Base-by-base conservation (phyloP, 1,284 basidiomycete species). In the Puccinia horiana region DNA sequence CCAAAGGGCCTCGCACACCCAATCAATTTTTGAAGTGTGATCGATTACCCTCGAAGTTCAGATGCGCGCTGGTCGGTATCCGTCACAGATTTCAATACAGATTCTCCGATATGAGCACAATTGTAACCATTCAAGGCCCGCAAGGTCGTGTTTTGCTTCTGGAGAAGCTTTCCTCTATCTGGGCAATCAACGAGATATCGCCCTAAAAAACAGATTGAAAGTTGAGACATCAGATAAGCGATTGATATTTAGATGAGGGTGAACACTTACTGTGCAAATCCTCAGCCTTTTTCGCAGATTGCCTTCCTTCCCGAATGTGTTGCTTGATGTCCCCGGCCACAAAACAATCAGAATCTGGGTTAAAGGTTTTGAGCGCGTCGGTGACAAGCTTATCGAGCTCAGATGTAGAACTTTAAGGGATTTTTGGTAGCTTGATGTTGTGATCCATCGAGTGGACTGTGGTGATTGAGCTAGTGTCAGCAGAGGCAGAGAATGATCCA, bases 1-100 rank as follows among this genome's bases (percentile, higher is more conserved):
- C 78, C 78, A 81, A n/a, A 73, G 78, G 26, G 78, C 47, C 37
- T 81, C 49, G 49, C 78, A 81, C 29, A 61, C 73, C 16, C 52
- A 42, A 26, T 81, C 37, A 73, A 73, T 54, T 32, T 63, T 69
- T 12, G 67, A 81, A 49, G 78, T 40, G 32, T 61, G 52, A 32
- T 73, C 56, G 16, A 73, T 54, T 2, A 54, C 11, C 49, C 65
- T 5, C 73, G 35, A 4, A 81, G 32, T 63, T 81, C 69, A 20
- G 35, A 42, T 14, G 56, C 35, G 16, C 37, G 52, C 65, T 72
- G 47, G 58, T 81, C 78, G 37, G 65, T 72, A 20, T 81, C 32
- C 44, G 12, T 44, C 20, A 73, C 72, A 54, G 40, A n/a, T 47
- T 81, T 81, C 20, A 72, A 29, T 20, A 81, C 9, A 20, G 69